Base-by-base conservation (phyloP, 495 filamentous ascomycete genomes). In the Chaetomium cochliodes region DNA sequence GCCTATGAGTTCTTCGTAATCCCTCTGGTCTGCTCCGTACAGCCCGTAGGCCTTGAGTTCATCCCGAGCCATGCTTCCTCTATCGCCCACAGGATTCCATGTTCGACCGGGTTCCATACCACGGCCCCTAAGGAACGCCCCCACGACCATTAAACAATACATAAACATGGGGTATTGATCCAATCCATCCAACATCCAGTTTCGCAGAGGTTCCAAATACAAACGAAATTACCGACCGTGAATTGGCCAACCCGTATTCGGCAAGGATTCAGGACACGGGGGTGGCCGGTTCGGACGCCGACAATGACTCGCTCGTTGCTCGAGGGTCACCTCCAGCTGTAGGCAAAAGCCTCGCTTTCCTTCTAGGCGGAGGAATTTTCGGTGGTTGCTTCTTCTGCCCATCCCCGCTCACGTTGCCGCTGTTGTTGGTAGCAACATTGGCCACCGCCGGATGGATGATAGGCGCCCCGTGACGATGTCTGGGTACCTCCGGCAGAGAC, bases 301-400 rank as follows among this genome's bases (percentile, higher is more conserved):
- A 59, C 22, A 62, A 23, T 18, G 50, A 22, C 20, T 70, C 68
- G 8, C 30, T 39, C 28, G 57, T 42, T 15, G 23, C 60, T 3
- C 60, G 33, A 2, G 55, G 23, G 9, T 65, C 65, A 5, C 28
- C 67, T 18, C 49, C 56, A 0, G 44, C 58, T 11, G 69, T 63
- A 11, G 65, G 49, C 62, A 75, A 78, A 20, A 81, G 66, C 63
- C 75, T 80, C 33, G 79, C 78, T 54, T 72, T 58, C 64, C 83
- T 78, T 64, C 83, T 70, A 25, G 83, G 83, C 1, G 80, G 80
- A 11, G 83, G 83, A 5, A 82, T 76, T 66, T 85, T 83, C 0
- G 83, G 83, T 18, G 83, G 83, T n/a, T 77, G 57, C 69, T 81
- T 85, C 70, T 84, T 85, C 26, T 56, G 67, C 57, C 63, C 70